Percentiles rank a stretch among this genome's conserved stretches.
These are phyloP conservation scores for Benincasa hispida DNA, from an alignment of 306 rosid species.

Conservation along the genomic window DNA sequence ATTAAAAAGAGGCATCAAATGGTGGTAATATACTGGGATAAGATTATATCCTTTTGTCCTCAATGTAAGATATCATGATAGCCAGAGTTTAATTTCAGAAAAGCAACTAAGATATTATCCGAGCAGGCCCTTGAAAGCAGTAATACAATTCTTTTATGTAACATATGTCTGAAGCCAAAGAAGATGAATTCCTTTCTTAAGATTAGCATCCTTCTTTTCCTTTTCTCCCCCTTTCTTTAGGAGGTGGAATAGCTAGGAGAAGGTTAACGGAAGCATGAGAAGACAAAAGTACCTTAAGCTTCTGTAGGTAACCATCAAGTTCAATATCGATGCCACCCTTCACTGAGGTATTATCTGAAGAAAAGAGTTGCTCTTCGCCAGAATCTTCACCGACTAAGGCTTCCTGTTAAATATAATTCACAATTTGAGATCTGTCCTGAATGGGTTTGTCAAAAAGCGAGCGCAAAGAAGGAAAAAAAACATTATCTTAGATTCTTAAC, in stretches of 20 bases:
- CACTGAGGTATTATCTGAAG: conserved; percentile 38
- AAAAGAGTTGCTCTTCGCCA: conserved; percentile 86
- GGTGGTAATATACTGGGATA: neutral
- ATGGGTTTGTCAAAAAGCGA: neutral
- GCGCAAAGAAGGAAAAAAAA: neutral
- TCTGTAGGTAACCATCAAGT: conserved; percentile 47
- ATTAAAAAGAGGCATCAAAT: neutral
- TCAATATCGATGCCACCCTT: conserved; percentile 47
- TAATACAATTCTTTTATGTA: neutral
- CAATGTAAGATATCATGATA: neutral
- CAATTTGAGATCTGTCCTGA: neutral
- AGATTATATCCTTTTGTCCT: neutral
- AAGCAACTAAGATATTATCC: neutral
- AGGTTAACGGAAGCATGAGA: neutral
- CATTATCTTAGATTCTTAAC: neutral
- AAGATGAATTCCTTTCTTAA: neutral
- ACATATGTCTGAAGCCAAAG: neutral
- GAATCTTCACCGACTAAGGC: conserved; percentile 88
- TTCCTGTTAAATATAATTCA: conserved; percentile 40
- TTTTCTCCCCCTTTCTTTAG: neutral
- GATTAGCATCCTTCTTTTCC: neutral
- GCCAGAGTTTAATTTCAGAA: neutral
- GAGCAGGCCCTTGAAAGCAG: neutral
- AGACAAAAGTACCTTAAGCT: conserved; percentile 48
- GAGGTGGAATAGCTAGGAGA: neutral